Percentiles rank a stretch among this genome's conserved stretches.
phyloP scores from a whole-genome alignment of 208 protist genomes.

The Leishmania guyanensis region DNA sequence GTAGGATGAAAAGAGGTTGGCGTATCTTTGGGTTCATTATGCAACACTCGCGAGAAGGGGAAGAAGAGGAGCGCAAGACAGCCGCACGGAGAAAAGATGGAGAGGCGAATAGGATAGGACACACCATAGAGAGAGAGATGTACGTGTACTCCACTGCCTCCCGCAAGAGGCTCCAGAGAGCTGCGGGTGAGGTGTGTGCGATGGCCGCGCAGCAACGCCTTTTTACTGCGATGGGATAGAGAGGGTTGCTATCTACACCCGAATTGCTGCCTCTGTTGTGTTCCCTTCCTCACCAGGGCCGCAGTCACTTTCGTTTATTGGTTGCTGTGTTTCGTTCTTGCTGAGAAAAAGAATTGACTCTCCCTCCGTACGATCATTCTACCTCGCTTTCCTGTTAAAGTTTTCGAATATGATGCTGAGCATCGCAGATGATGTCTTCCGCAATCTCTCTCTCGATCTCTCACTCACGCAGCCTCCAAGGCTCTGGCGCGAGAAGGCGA shows the following conservation, averaged over 20 bases:
- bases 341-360: not conserved
- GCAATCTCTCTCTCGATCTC: not conserved
- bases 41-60: not conserved
- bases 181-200: not conserved
- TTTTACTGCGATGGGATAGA: not conserved
- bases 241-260: not conserved
- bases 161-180: not conserved
- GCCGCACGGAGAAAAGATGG: slow-evolving; percentile 8
- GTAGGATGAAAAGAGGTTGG: not conserved
- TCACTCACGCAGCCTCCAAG: too few relatives aligned
- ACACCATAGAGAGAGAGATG: not conserved
- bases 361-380: not conserved
- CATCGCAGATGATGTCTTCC: not conserved
- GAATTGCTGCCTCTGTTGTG: not conserved
- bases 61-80: not conserved
- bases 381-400: not conserved
- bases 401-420: not conserved
- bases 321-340: not conserved
- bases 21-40: not conserved
- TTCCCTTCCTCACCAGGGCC: not conserved
- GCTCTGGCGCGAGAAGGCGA: not conserved
- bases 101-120: slow-evolving; percentile 1
- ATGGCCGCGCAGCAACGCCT: not conserved
- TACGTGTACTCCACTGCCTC: not conserved
- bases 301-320: not conserved